Conservation (phyloP, 352 stramenopile genomes). For the Thalassiosira ordinaria region DNA sequence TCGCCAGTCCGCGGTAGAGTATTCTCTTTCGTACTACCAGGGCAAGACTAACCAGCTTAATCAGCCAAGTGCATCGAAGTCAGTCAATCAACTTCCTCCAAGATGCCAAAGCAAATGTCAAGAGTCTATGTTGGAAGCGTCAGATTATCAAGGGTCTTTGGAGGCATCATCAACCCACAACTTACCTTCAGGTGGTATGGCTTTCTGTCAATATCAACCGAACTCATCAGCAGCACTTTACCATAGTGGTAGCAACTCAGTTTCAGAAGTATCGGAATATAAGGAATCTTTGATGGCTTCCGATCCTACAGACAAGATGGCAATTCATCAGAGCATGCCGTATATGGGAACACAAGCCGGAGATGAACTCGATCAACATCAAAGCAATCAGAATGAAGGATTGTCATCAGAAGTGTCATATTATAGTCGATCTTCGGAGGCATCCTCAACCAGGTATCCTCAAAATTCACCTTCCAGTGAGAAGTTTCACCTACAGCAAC, state of each 20-base stretch:
- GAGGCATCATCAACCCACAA: conserved; percentile 5
- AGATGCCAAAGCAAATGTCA: conserved; percentile 2
- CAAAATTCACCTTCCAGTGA: conserved; percentile 25
- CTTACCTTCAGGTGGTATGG: conserved; percentile 4
- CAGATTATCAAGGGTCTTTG: not conserved
- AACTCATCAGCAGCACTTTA: not conserved
- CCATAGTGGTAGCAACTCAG: too few species aligned
- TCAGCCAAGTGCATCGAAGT: not conserved
- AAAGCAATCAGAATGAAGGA: too few species aligned
- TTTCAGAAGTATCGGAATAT: too few species aligned
- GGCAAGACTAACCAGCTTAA: not conserved
- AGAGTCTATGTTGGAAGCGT: conserved; percentile 17
- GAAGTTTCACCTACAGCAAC: not conserved
- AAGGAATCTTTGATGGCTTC: too few species aligned
- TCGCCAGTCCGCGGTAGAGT: not conserved
- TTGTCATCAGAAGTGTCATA: not conserved
- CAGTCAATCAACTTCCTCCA: not conserved
- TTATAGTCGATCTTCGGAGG: conserved; percentile 5
- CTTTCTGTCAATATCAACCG: not conserved
- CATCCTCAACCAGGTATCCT: conserved; percentile 22
- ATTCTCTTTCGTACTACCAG: conserved; percentile 13
- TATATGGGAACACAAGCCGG: too few species aligned
- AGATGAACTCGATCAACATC: too few species aligned
- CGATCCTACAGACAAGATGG: too few species aligned
- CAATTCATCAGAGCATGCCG: too few species aligned